Evolutionary conservation across 345 rosid species (phyloP).

Genomic region (Populus tremula): DNA sequence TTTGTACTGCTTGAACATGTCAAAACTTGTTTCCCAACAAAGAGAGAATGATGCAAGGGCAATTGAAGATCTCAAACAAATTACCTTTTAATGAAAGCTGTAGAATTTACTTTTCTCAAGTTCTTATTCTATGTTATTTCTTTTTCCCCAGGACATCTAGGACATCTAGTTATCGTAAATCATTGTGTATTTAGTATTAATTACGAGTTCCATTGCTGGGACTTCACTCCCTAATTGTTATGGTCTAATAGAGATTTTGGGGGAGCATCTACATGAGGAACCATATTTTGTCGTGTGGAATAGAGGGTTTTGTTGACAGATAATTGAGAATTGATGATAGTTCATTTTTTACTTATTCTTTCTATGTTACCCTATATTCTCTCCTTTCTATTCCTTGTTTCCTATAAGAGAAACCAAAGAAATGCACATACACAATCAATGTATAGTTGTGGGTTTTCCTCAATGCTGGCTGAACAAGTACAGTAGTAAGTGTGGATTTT

Average conservation of each 20-base stretch:
- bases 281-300: neutral
- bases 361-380: neutral
- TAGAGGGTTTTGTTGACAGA: neutral
- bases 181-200: neutral
- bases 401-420: neutral
- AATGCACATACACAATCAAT: neutral
- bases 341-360: neutral
- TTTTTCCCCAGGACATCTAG: too few species aligned
- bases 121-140: too few species aligned
- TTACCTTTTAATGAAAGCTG: too few species aligned
- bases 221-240: neutral
- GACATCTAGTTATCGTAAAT: too few species aligned
- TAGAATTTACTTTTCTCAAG: too few species aligned
- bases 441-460: neutral
- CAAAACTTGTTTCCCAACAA: too few species aligned
- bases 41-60: too few species aligned
- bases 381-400: neutral
- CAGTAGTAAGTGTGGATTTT: neutral
- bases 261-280: neutral
- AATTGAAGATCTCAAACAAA: too few species aligned
- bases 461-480: neutral
- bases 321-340: neutral
- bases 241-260: neutral
- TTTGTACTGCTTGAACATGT: too few species aligned
- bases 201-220: neutral